phyloP scores from a whole-genome alignment of 306 rosid genomes.

The Vigna angularis region DNA sequence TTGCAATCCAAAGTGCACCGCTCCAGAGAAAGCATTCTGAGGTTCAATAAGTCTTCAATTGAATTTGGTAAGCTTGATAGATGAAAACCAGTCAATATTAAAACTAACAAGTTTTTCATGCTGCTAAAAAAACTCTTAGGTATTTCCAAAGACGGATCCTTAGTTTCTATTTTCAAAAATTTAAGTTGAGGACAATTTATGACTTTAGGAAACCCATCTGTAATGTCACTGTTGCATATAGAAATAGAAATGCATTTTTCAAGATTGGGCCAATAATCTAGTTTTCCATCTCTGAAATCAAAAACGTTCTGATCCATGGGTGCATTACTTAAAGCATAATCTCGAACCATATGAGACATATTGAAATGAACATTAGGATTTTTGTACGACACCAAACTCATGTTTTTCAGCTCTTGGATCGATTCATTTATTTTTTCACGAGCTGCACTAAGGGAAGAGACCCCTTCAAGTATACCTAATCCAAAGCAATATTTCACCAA shows the following conservation, averaged over 20 bases:
- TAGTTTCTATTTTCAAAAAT: neutral
- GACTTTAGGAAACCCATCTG: neutral
- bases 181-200: constrained; percentile 8
- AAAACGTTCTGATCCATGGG: neutral
- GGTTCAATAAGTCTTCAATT: neutral
- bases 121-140: neutral
- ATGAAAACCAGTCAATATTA: constrained; percentile 14
- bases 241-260: constrained; percentile 13
- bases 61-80: neutral
- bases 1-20: neutral
- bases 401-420: neutral
- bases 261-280: constrained; percentile 9
- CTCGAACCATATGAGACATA: constrained; percentile 2
- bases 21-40: constrained; percentile 25
- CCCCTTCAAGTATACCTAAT: constrained; percentile 25
- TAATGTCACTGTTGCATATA: neutral
- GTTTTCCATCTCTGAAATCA: constrained; percentile 5
- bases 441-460: neutral
- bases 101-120: neutral
- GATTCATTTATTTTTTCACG: neutral
- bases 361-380: neutral
- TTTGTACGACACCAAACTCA: neutral
- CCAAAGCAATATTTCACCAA: constrained; percentile 36
- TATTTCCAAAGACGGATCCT: neutral
- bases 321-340: constrained; percentile 14